phyloP scores from a whole-genome alignment of 257 asterid genomes.

The Echites panduratus region DNA sequence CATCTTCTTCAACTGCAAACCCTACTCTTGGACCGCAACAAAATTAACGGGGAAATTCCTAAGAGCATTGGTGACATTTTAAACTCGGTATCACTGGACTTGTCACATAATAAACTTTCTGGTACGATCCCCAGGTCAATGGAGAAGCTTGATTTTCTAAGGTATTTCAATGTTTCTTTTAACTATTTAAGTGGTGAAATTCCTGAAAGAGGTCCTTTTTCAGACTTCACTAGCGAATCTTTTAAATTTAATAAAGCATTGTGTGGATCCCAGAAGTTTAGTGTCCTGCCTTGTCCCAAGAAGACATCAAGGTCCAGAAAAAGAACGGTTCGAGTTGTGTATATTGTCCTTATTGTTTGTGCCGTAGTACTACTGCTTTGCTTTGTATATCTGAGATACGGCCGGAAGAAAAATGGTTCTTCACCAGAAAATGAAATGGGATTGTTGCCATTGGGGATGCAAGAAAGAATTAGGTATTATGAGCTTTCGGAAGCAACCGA shows the following conservation, averaged over 20 bases:
- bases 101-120: conserved; percentile 22
- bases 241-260: conserved; percentile 22
- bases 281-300: conserved; percentile 17
- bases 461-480: conserved; percentile 9
- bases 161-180: conserved; percentile 16
- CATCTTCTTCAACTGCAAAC: not conserved
- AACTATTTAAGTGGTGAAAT: conserved; percentile 25
- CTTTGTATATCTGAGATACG: not conserved
- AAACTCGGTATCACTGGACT: conserved; percentile 13
- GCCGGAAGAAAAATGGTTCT: conserved; percentile 5
- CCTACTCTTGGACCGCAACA: not conserved
- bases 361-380: not conserved
- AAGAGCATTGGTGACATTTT: conserved; percentile 13
- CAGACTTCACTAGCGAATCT: conserved; percentile 13
- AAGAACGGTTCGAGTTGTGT: conserved; percentile 3
- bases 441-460: not conserved
- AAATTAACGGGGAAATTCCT: conserved; percentile 23
- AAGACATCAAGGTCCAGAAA: not conserved
- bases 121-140: conserved; percentile 25
- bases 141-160: conserved; percentile 11
- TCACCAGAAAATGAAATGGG: not conserved
- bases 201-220: conserved; percentile 22
- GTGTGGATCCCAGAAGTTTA: conserved; percentile 16
- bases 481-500: no score
- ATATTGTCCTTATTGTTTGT: not conserved